Base-by-base conservation (phyloP, 352 stramenopile species). In the Globisporangium spiculum region DNA sequence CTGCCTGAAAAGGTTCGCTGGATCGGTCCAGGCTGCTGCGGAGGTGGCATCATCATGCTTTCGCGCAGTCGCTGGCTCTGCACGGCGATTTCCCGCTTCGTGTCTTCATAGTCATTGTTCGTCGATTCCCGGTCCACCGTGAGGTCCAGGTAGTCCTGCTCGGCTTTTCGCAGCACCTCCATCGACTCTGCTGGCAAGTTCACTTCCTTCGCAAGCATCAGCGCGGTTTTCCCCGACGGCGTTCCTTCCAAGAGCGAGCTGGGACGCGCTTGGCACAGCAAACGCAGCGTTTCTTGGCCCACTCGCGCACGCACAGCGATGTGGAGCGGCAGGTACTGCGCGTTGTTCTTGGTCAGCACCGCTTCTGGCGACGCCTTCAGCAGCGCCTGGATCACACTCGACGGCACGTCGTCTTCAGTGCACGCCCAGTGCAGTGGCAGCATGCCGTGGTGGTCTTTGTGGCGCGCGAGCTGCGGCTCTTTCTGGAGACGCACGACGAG, bases 381-480 rank as follows among this genome's bases (percentile, higher is more conserved):
- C 48, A 95, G 74, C 55, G 84, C 81, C 0, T 76, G 70, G 59
- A 95, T 75, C 3, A 86, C 83, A 16, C 74, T 78, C 4, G 83
- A 63, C 3, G 83, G 81, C n/a, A 86, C 85, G 64, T 95, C 84
- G 67, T 91, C 74, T 69, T 95, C 87, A 0, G 85, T 93, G 57
- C 87, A 94, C 26, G 87, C 87, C 87, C 87, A 94, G 73, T 94
- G 87, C 24, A 94, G 71, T 46, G 87, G 87, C 67, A 93, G 67
- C 87, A 94, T 94, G 38, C 87, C 87, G 67, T 95, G 86, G 63
- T 93, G 87, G 72, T 95, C 87, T 46, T 88, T 87, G 68, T 93
- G 85, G 26, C 79, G 74, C 44, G 87, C 87, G n/a, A 92, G 74
- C 63, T 90, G 78, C 36, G 85, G 83, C 53, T 92, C 79, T 7